phyloP scores from a whole-genome alignment of 2,329 filamentous ascomycete species.

The Ophiostoma sp. region DNA sequence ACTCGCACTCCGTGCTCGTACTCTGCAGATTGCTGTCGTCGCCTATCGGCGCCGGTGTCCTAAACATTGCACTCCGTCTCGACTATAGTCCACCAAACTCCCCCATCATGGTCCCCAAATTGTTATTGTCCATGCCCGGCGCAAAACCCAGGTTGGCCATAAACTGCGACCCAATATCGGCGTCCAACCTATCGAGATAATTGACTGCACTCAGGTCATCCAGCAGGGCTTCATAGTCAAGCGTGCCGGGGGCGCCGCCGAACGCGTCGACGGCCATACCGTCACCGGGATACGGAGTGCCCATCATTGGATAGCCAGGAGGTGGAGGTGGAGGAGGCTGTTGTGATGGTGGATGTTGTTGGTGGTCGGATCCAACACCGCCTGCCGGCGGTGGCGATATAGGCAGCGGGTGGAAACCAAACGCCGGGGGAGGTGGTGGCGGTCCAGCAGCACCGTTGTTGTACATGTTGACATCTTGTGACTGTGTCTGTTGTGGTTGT shows the following conservation, averaged over 20 bases:
- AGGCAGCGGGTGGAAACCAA: background rate
- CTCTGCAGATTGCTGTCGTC: too few species aligned
- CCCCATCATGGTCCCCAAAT: constrained; percentile 36
- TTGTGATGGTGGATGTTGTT: background rate
- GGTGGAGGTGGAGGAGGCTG: background rate
- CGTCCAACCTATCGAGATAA: constrained; percentile 50
- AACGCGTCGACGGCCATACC: background rate
- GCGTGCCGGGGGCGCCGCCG: background rate
- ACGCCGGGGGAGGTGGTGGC: background rate
- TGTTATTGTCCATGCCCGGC: constrained; percentile 44
- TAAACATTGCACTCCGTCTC: background rate
- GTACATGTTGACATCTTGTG: background rate
- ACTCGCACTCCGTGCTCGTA: background rate
- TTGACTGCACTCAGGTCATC: constrained; percentile 55
- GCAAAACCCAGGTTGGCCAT: constrained; percentile 68
- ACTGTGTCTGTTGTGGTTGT: background rate
- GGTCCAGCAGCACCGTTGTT: background rate
- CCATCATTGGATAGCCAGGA: constrained; percentile 6
- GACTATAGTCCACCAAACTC: constrained; percentile 37
- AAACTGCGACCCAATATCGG: constrained; percentile 56
- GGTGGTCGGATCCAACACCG: background rate
- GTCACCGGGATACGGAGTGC: background rate
- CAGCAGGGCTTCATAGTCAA: constrained; percentile 55
- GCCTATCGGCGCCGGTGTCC: too few species aligned
- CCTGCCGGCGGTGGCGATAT: background rate